Base-by-base conservation (phyloP, 2,329 filamentous ascomycete species). In the Aspergillus oerlinghausenensis region DNA sequence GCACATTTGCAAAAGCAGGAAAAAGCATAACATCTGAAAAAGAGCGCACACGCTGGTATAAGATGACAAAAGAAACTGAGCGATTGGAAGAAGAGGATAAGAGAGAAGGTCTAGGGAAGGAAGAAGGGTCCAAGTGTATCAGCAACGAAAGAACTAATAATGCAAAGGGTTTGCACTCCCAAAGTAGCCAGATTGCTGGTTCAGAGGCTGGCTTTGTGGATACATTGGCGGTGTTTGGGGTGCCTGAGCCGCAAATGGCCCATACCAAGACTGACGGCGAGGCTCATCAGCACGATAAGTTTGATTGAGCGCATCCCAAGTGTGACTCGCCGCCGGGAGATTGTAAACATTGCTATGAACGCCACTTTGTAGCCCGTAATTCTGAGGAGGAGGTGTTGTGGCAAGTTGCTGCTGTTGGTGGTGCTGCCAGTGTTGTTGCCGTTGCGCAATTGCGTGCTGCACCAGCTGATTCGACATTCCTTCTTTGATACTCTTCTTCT, bases 401-500 rank as follows among this genome's bases (percentile, higher is more conserved):
- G 65, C 70, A 45, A 69, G 71, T 59, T 70, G 74, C 58, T 70
- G 74, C 59, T 74, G 73, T 50, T 67, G 67, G 54, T 77, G 73
- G n/a, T 73, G 69, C 57, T 79, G 74, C 29, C 70, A 70, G 58
- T 77, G 82, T 54, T 86, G 82, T 66, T 89, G 85, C 28, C 86
- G 80, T 69, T 88, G 86, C 48, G 81, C 80, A 66, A 92, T 90
- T 0, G 88, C 89, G 58, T 89, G 82, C 62, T 91, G 86, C 7
- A 91, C 88, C 57, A 86, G 84, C 56, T 87, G 85, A 48, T 86
- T 87, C 57, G 87, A 85, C 58, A 87, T 75, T 0, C 87, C 87
- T 56, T 88, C 82, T 65, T 84, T 89, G 73, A 88, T 84, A 53
- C 87, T 83, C 61, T 84, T 80, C 68, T 85, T 90, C 67, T 96